phyloP scores from a whole-genome alignment of 2,329 filamentous ascomycete species.

The Dothideomycetes sp. region DNA sequence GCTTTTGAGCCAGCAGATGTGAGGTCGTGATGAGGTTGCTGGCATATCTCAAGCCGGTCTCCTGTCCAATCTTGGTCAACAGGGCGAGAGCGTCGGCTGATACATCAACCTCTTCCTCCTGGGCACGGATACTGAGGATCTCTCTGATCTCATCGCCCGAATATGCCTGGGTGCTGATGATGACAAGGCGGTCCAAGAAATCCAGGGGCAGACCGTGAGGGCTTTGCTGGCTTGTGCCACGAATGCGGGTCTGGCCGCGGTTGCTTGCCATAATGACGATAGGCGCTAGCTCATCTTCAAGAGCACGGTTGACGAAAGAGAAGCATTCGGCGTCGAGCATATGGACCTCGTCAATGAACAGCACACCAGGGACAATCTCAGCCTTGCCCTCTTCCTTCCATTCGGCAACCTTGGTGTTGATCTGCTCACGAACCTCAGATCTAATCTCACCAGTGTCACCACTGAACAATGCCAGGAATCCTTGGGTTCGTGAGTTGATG shows the following conservation, averaged over 20 bases:
- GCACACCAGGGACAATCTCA: conserved; percentile 89
- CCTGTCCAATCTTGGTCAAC: conserved; percentile 89
- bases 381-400: conserved; percentile 99
- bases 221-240: conserved; percentile 79
- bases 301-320: conserved; percentile 92
- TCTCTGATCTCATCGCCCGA: conserved; percentile 75
- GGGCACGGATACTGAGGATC: conserved; percentile 83
- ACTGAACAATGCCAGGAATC: conserved; percentile 92
- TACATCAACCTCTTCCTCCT: conserved; percentile 92
- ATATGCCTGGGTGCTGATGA: conserved; percentile 89
- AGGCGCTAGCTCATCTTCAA: conserved; percentile 89
- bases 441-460: conserved; percentile 97
- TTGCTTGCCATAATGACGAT: conserved; percentile 99
- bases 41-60: conserved; percentile 88
- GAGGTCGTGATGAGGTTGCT: conserved; percentile 96
- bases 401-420: conserved; percentile 96
- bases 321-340: conserved; percentile 99
- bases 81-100: conserved; percentile 83
- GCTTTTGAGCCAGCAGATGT: conserved; percentile 77
- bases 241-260: conserved; percentile 79
- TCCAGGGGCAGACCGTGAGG: conserved; percentile 92
- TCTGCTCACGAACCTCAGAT: conserved; percentile 94
- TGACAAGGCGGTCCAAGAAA: conserved; percentile 91
- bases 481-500: conserved; percentile 98
- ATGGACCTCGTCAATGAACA: conserved; percentile 98